Percentiles rank a stretch among this genome's conserved stretches.
Evolutionary conservation across 148 eudicot species (phyloP).

Genomic region (Rhododendron ovatum): DNA sequence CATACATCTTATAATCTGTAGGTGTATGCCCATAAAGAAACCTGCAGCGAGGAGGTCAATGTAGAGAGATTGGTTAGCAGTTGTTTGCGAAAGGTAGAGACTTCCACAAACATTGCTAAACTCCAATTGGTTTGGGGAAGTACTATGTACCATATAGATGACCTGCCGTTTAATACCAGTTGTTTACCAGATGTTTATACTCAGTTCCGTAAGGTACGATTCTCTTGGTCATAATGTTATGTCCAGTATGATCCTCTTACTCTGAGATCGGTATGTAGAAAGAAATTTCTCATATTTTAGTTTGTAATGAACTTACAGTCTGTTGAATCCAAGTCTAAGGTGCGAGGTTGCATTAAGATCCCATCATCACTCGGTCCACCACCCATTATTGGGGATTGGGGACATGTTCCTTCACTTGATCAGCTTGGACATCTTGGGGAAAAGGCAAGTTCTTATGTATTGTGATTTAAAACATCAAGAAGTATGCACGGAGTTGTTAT

Average conservation of each 20-base stretch:
- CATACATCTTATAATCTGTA: slow-evolving; percentile 16
- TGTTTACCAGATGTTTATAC: slow-evolving; percentile 78
- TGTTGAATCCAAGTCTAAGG: slow-evolving; percentile 62
- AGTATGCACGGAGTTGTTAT: neutral
- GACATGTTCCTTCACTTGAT: slow-evolving; percentile 53
- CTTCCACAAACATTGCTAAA: slow-evolving; percentile 22
- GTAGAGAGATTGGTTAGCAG: slow-evolving; percentile 51
- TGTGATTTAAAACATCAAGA: neutral
- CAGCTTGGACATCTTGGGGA: slow-evolving; percentile 50
- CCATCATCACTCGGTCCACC: slow-evolving; percentile 74
- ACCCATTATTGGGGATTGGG: slow-evolving; percentile 72
- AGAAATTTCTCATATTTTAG: slow-evolving; percentile 1
- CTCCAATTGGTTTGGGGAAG: slow-evolving; percentile 78
- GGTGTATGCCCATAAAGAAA: slow-evolving; percentile 94
- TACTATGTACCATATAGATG: slow-evolving; percentile 81
- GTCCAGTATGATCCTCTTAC: neutral
- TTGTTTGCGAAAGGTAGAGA: slow-evolving; percentile 27
- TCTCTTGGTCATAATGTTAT: neutral
- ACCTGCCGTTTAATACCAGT: slow-evolving; percentile 59
- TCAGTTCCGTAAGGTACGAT: slow-evolving; percentile 77
- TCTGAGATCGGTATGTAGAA: neutral
- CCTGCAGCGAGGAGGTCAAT: slow-evolving; percentile 81
- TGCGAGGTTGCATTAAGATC: slow-evolving; percentile 62
- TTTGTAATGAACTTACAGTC: slow-evolving; percentile 34
- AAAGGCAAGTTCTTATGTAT: slow-evolving; percentile 38